Conservation (phyloP, 768 basidiomycete species). For the Pisolithus orientalis region DNA sequence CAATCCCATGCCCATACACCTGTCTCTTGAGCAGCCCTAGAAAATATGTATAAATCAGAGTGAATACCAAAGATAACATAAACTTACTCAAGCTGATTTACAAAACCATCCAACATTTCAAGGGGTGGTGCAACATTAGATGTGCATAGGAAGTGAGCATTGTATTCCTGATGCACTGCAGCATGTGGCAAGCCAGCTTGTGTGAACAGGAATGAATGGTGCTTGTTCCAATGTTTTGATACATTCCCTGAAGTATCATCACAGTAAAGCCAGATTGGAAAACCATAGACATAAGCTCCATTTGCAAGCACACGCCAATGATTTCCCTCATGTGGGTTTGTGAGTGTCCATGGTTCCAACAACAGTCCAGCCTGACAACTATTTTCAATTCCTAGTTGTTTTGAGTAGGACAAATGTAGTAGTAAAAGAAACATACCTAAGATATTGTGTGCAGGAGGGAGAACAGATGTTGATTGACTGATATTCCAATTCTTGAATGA, state of each 20-base stretch:
- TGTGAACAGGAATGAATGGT: conserved; percentile 21
- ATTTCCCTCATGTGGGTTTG: conserved; percentile 5
- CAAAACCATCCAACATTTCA: conserved; percentile 19
- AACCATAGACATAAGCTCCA: conserved; percentile 7
- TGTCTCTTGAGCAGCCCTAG: conserved; percentile 6
- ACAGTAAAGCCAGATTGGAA: conserved; percentile 17
- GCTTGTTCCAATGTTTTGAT: conserved; percentile 26
- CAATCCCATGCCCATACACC: conserved; percentile 17
- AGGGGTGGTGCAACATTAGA: conserved; percentile 18
- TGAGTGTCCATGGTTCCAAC: not conserved
- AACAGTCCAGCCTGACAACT: not conserved
- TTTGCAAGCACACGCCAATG: conserved; percentile 3
- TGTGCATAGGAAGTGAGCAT: conserved; percentile 18
- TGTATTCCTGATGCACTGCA: conserved; percentile 4
- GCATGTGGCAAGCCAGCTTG: conserved; percentile 14
- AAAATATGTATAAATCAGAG: not conserved
- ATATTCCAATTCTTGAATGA: conserved; percentile 4
- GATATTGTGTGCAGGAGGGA: conserved; percentile 9
- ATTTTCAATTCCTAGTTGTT: not conserved
- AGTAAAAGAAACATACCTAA: conserved; percentile 4
- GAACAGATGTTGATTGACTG: not conserved
- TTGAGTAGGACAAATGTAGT: not conserved
- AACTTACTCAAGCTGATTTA: conserved; percentile 14
- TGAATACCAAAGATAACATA: not conserved
- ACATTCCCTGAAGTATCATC: conserved; percentile 25